Evolutionary conservation across 495 filamentous ascomycete species (phyloP), one percentile per base, ranked within the genome.

Genomic region (Aspergillus steynii): DNA sequence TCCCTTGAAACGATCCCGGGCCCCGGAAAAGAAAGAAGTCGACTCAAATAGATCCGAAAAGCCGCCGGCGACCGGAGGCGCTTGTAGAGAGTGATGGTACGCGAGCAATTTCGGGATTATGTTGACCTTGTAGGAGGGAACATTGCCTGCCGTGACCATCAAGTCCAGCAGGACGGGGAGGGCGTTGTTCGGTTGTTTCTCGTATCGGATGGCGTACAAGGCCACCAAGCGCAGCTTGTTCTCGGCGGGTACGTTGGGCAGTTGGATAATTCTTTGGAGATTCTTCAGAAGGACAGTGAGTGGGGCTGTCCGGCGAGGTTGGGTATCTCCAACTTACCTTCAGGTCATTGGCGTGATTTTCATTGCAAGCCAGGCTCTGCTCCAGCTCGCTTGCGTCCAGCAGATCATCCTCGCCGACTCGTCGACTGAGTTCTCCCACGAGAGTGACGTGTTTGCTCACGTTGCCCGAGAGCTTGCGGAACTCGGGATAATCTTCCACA

Each of bases 381-480:
- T 99, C 95, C 50, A 97, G 79, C 80, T 99, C 95, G 75, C 92
- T 96, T 57, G 96, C 90, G 73, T 98, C 94, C 9, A 99, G 81
- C 7, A 99, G 77, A 62, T 84, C 89, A 46, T 99, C 91, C 57
- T 87, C 86, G 3, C 86, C 90, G 25, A 98, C 93, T 47, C 89
- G 85, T 45, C 94, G 80, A 73, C 92, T 96, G 28, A 99, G 85
- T 71, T 99, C 95, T 2, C 92, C 90, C 29, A 99, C 95, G 50
- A 99, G 77, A 4, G 95, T 96, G 58, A 99, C 96, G 74, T 99
- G 95, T 67, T 99, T 99, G 81, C 91, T 96, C 52, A 99, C 95
- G 67, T 98, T 99, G 14, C 95, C 93, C 6, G 96, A 96, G 1
- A 99, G 88, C 67, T 96, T 93, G 45, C 95, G 84, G 75, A 99